Percentiles rank a stretch among this genome's conserved stretches.
phyloP scores from a whole-genome alignment of 257 asterid species.

The Solanum arcanum region DNA sequence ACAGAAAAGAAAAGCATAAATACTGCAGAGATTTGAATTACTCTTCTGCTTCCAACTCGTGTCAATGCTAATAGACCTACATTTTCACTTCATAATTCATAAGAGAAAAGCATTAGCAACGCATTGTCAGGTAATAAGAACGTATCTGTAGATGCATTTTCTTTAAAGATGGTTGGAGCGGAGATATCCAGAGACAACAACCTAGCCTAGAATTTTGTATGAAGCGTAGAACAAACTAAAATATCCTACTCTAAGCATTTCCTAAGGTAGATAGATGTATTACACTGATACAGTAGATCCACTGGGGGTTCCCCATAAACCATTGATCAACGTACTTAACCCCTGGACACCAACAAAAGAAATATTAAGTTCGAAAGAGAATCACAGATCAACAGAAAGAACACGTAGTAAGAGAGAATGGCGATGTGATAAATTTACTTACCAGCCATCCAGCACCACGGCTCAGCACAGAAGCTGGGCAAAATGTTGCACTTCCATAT shows the following conservation, averaged over 20 bases:
- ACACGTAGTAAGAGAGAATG: not conserved
- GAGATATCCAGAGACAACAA: not conserved
- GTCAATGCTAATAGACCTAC: slow-evolving; percentile 80
- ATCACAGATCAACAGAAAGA: not conserved
- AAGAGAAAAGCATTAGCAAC: not conserved
- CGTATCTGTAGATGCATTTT: not conserved
- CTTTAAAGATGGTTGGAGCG: not conserved
- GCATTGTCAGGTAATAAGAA: not conserved
- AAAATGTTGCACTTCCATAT: slow-evolving; percentile 67
- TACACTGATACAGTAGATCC: slow-evolving; percentile 97
- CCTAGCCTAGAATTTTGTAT: not conserved
- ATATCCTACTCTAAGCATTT: not conserved
- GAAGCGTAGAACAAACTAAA: not conserved
- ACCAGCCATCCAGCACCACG: slow-evolving; percentile 99
- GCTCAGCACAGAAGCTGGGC: slow-evolving; percentile 68
- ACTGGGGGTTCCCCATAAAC: slow-evolving; percentile 71
- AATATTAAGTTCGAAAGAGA: not conserved
- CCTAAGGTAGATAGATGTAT: not conserved
- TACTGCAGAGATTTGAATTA: slow-evolving; percentile 72
- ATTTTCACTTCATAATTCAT: slow-evolving; percentile 47
- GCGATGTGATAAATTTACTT: not conserved
- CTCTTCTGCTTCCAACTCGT: slow-evolving; percentile 97
- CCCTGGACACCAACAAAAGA: slow-evolving; percentile 41
- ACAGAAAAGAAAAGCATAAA: slow-evolving; percentile 88
- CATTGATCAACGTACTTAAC: slow-evolving; percentile 62